Evolutionary conservation across 306 rosid species (phyloP), one percentile per base, ranked within the genome.

Genomic region (Delonix regia): DNA sequence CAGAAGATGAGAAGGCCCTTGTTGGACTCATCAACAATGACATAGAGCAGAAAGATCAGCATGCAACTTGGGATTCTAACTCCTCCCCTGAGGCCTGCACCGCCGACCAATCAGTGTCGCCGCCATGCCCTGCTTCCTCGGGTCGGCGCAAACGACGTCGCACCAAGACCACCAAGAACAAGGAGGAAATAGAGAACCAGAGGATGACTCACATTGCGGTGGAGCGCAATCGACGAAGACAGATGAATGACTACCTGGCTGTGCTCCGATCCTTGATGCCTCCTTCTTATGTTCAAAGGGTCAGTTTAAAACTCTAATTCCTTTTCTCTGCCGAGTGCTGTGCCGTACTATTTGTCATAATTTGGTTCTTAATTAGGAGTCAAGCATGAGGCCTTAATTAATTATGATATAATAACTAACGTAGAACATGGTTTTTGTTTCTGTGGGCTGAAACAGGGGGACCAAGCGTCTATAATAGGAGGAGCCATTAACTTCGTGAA

Each of bases 381-480:
- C 70, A 34, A 61, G 65, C 27, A 28, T 71, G 62, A 51, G 41
- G 45, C 16, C 47, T 41, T 19, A 41, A 21, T 41, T 38, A 66
- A 66, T 66, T 9, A 65, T n/a, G 66, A 60, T 28, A 60, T 27
- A 22, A 33, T 33, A 33, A 63, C 41, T 41, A 41, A 16, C 25
- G 45, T 63, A 63, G 69, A 34, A 64, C 45, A 64, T 19, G 70
- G 70, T 64, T 64, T 64, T 64, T 39, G 30, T 34, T 30, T 64
- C 70, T 64, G 61, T 48, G 69, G 48, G 33, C 15, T 0, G 14
- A 24, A 74, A 49, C 78, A 92, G 99, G 95, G 99, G 14, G 99
- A 94, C 79, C 99, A 94, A 84, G 99, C 99, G 0, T 94, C 99
- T 28, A 90, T 94, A 34, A 80, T 94, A 82, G 99, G 99, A 34